phyloP scores from a whole-genome alignment of 2,329 filamentous ascomycete species.

The Whalleya microplaca region DNA sequence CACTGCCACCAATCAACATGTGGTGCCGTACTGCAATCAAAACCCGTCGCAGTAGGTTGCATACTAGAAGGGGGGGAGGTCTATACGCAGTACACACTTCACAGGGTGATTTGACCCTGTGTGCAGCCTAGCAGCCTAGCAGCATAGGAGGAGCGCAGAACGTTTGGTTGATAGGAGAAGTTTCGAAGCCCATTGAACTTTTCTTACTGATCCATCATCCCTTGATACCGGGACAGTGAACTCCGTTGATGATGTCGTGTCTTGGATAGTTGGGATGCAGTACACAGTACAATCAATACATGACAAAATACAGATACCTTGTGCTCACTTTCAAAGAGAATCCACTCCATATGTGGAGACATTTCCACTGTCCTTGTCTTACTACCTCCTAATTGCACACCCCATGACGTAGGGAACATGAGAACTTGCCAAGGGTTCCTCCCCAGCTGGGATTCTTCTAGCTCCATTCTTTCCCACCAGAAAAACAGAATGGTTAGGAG shows the following conservation, averaged over 20 bases:
- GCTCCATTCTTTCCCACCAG: constrained; percentile 25
- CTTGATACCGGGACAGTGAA: constrained; percentile 27
- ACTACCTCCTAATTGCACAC: constrained; percentile 19
- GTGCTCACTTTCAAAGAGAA: constrained; percentile 10
- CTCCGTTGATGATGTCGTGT: constrained; percentile 27
- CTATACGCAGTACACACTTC: not conserved
- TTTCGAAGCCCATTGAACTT: not conserved
- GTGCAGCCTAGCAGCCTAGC: too few relatives aligned
- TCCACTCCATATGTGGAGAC: constrained; percentile 23
- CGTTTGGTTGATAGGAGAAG: not conserved
- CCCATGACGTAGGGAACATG: constrained; percentile 24
- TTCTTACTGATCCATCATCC: constrained; percentile 25
- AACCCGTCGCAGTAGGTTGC: constrained; percentile 7
- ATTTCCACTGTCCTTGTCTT: not conserved
- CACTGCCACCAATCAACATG: constrained; percentile 17
- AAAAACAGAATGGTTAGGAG: constrained; percentile 20
- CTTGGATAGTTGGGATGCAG: constrained; percentile 17
- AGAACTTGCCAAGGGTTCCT: constrained; percentile 13
- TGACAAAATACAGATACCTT: not conserved
- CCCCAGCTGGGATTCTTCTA: constrained; percentile 19
- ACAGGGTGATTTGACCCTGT: not conserved
- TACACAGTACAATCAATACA: not conserved
- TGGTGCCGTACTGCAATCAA: constrained; percentile 18
- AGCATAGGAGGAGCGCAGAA: not conserved
- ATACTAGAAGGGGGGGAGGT: constrained; percentile 2